These are phyloP conservation scores for Fusarium coffeatum DNA, from an alignment of 2,329 filamentous ascomycete species.

Conservation along the genomic window DNA sequence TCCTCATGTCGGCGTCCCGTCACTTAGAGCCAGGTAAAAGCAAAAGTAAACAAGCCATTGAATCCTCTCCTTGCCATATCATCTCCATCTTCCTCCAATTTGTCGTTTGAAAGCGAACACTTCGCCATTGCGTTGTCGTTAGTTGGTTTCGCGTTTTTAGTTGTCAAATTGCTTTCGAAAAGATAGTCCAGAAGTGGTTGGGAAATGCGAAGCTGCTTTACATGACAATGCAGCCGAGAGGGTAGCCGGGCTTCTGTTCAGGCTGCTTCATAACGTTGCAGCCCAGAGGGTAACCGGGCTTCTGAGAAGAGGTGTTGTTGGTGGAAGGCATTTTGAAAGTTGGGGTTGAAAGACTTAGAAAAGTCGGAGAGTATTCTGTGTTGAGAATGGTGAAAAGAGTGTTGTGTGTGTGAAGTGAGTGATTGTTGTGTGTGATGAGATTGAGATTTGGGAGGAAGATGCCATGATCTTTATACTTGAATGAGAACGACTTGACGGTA, in stretches of 20 bases:
- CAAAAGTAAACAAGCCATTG: conserved; percentile 29
- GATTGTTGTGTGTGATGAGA: conserved; percentile 27
- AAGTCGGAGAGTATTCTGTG: conserved; percentile 40
- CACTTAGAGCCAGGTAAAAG: conserved; percentile 32
- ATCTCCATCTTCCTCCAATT: conserved; percentile 21
- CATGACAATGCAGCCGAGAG: conserved; percentile 51
- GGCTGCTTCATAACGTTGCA: conserved; percentile 44
- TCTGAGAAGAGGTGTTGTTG: conserved; percentile 45
- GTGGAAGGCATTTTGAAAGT: conserved; percentile 50
- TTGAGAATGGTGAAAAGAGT: conserved; percentile 46
- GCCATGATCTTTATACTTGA: conserved; percentile 39
- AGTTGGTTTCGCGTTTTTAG: background rate
- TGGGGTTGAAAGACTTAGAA: conserved; percentile 44
- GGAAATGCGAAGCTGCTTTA: conserved; percentile 39
- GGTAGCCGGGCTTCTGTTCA: conserved; percentile 40
- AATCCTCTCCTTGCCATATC: conserved; percentile 22
- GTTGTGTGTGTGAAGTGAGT: conserved; percentile 31
- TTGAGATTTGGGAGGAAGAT: background rate
- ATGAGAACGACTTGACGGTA: background rate
- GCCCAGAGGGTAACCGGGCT: conserved; percentile 45
- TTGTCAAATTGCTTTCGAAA: conserved; percentile 13
- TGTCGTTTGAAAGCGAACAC: conserved; percentile 10
- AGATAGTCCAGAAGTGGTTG: background rate
- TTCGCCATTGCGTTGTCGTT: background rate
- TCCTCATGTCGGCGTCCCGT: conserved; percentile 40